Conservation (phyloP, 2,329 filamentous ascomycete genomes). For the Geoglossum cookeanum region DNA sequence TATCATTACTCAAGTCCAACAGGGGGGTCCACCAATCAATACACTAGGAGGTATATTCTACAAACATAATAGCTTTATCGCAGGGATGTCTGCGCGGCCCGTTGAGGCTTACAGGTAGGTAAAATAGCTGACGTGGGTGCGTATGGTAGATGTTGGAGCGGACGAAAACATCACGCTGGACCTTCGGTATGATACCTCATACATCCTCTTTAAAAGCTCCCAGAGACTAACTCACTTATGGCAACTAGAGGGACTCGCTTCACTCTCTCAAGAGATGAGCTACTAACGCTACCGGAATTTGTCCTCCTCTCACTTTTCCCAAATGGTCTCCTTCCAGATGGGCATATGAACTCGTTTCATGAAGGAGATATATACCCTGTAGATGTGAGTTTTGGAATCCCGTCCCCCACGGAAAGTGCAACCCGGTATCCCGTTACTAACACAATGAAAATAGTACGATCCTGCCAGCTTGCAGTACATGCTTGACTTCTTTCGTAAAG, state of each 20-base stretch:
- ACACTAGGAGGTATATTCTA: conserved; percentile 54
- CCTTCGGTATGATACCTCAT: conserved; percentile 47
- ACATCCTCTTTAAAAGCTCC: conserved; percentile 4
- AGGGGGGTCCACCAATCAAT: conserved; percentile 70
- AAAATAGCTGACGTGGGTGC: conserved; percentile 3
- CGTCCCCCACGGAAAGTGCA: conserved; percentile 15
- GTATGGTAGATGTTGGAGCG: conserved; percentile 47
- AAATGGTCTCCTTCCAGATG: conserved; percentile 93
- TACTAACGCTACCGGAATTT: conserved; percentile 90
- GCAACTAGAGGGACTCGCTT: conserved; percentile 65
- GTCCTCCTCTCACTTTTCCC: conserved; percentile 94
- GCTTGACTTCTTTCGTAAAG: conserved; percentile 93
- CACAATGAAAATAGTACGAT: conserved; percentile 54
- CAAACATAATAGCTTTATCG: not conserved
- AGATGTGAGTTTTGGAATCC: conserved; percentile 51
- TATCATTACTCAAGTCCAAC: conserved; percentile 98
- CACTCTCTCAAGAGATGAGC: conserved; percentile 81
- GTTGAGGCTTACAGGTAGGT: not conserved
- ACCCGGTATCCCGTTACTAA: conserved; percentile 20
- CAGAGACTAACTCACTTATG: conserved; percentile 13
- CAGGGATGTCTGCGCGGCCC: not conserved
- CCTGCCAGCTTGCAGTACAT: conserved; percentile 94
- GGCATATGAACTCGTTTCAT: conserved; percentile 81
- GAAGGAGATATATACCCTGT: conserved; percentile 92
- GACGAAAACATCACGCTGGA: conserved; percentile 94